Conservation (phyloP, 768 basidiomycete species). For the Psilocybe azurescens region DNA sequence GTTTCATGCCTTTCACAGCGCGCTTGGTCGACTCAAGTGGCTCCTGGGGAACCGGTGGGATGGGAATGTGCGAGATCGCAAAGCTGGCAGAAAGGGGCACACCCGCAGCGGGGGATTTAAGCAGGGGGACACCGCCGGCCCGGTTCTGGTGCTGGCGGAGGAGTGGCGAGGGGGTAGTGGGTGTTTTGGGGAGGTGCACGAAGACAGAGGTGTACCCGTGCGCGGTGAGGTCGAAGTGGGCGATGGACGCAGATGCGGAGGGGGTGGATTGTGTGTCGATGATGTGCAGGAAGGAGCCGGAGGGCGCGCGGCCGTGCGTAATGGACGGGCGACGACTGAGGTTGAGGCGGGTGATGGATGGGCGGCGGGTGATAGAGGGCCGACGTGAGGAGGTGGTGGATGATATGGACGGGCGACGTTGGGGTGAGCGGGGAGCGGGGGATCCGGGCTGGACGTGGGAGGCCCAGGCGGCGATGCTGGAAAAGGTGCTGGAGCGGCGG, state of each 20-base stretch:
- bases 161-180: conserved; percentile 44
- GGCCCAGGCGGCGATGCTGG: conserved; percentile 66
- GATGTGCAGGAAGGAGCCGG: conserved; percentile 53
- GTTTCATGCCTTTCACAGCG: conserved; percentile 21
- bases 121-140: conserved; percentile 8
- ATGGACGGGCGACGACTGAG: conserved; percentile 37
- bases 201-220: conserved; percentile 74
- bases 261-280: conserved; percentile 50
- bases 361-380: conserved; percentile 42
- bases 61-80: conserved; percentile 24
- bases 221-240: conserved; percentile 61
- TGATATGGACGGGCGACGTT: conserved; percentile 32
- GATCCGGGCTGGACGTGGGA: conserved; percentile 72
- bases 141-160: conserved; percentile 24
- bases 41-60: conserved; percentile 27
- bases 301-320: conserved; percentile 42
- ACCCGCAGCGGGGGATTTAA: conserved; percentile 11
- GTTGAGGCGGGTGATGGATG: conserved; percentile 8
- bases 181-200: conserved; percentile 59
- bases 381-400: conserved; percentile 25
- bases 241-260: conserved; percentile 29
- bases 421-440: conserved; percentile 50
- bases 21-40: conserved; percentile 13
- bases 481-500: conserved; percentile 48
- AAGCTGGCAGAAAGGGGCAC: conserved; percentile 21